These are phyloP conservation scores for Dioszegia crocea DNA, from an alignment of 768 basidiomycete genomes.

Conservation along the genomic window DNA sequence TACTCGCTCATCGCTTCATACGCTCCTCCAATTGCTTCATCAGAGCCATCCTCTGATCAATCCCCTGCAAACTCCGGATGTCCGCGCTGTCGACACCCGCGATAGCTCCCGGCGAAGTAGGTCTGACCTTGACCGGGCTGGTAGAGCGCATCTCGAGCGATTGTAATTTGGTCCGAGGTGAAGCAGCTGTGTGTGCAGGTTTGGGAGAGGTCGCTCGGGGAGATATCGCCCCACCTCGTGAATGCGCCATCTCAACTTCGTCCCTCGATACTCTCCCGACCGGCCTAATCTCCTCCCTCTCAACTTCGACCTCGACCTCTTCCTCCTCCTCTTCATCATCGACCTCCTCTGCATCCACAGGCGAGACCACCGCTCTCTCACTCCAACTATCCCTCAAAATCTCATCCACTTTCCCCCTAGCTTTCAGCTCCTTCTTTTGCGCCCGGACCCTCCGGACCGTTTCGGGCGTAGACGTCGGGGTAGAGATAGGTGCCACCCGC, in stretches of 20 bases:
- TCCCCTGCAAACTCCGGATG: background rate
- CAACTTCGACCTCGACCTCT: background rate
- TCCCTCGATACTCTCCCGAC: background rate
- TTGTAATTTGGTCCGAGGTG: background rate
- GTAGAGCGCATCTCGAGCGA: background rate
- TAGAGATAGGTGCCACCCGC: background rate
- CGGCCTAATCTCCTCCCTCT: background rate
- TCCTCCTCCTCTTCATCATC: conserved; percentile 7
- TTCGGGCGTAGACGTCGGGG: background rate
- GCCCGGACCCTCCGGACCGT: background rate
- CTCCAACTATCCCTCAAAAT: conserved; percentile 9
- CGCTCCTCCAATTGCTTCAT: conserved; percentile 7
- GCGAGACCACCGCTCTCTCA: conserved; percentile 6
- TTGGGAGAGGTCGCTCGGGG: background rate
- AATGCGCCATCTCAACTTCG: conserved; percentile 3
- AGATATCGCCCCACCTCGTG: background rate
- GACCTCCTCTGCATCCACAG: background rate
- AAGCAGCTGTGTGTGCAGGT: background rate
- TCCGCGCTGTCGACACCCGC: background rate
- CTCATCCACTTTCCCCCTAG: conserved; percentile 5
- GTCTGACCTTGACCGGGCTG: background rate
- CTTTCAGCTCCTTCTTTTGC: conserved; percentile 4
- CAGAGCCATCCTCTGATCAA: conserved; percentile 9
- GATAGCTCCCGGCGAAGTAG: background rate
- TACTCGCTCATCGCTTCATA: background rate